phyloP scores from a whole-genome alignment of 1,284 basidiomycete genomes.

The Ceratobasidium sp. region DNA sequence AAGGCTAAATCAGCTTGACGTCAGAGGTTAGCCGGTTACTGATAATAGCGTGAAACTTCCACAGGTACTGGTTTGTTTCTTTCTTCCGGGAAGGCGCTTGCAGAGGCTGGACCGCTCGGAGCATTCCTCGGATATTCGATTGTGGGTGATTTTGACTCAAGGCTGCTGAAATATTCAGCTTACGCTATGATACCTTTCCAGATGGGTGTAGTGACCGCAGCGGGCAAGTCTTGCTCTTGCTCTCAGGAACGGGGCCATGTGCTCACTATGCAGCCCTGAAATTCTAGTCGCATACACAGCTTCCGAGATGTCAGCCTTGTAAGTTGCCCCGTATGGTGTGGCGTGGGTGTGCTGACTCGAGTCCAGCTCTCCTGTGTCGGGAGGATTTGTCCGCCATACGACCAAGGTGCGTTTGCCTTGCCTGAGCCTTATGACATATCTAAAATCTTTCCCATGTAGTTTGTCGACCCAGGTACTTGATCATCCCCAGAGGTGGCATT shows the following conservation, averaged over 20 bases:
- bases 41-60: constrained; percentile 1
- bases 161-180: background rate
- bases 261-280: constrained; percentile 12
- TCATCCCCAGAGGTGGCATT: background rate
- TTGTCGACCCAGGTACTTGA: constrained; percentile 47
- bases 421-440: background rate
- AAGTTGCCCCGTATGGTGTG: background rate
- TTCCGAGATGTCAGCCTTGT: constrained; percentile 46
- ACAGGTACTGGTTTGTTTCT: constrained; percentile 48
- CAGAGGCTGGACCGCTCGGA: constrained; percentile 48
- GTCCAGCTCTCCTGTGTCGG: constrained; percentile 41
- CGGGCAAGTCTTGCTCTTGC: constrained; percentile 13
- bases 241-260: background rate
- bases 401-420: constrained; percentile 32
- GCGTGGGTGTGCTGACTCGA: background rate
- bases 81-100: constrained; percentile 46
- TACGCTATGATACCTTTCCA: background rate
- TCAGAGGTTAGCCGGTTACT: background rate
- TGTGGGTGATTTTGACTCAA: constrained; percentile 22
- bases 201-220: constrained; percentile 42
- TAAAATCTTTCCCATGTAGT: constrained; percentile 26
- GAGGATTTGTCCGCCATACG: constrained; percentile 46
- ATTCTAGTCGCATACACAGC: constrained; percentile 41
- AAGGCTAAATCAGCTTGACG: background rate
- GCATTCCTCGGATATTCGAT: constrained; percentile 47